Conservation (phyloP, 305 asterid species). For the Salvia sclarea region DNA sequence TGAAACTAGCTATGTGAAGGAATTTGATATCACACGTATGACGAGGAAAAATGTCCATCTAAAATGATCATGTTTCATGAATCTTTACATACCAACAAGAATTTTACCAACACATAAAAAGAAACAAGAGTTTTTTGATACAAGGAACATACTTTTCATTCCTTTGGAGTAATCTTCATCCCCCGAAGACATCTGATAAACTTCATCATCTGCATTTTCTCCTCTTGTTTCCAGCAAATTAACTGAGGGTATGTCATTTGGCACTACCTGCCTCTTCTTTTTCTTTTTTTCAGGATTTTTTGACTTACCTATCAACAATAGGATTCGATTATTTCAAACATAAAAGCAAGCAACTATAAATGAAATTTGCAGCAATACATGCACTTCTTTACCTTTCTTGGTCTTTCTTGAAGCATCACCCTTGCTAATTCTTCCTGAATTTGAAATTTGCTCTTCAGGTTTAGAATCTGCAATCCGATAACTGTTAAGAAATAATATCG, state of each 20-base stretch:
- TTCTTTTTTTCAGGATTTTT: slow-evolving; percentile 36
- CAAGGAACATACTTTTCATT: slow-evolving; percentile 70
- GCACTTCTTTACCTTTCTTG: slow-evolving; percentile 28
- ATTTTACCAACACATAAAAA: not conserved
- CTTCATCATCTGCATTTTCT: slow-evolving; percentile 49
- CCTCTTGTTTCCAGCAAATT: slow-evolving; percentile 39
- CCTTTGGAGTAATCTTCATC: slow-evolving; percentile 79
- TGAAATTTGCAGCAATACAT: not conserved
- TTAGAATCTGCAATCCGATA: slow-evolving; percentile 18
- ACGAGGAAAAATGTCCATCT: not conserved
- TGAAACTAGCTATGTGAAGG: slow-evolving; percentile 8
- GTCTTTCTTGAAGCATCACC: slow-evolving; percentile 27
- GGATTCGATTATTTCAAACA: slow-evolving; percentile 2
- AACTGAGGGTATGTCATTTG: slow-evolving; percentile 32
- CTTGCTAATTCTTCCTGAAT: slow-evolving; percentile 19
- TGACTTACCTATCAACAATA: slow-evolving; percentile 48
- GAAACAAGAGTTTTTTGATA: not conserved
- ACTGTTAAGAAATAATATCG: slow-evolving; percentile 3
- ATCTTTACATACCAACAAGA: slow-evolving; percentile 4
- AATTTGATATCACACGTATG: not conserved
- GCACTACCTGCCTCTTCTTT: slow-evolving; percentile 35
- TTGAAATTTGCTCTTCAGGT: slow-evolving; percentile 25
- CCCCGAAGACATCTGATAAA: slow-evolving; percentile 81
- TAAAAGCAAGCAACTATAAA: not conserved
- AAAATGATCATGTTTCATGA: not conserved